Conservation (phyloP, 192 early-diverging fungal species). For the Coemansia sp. region DNA sequence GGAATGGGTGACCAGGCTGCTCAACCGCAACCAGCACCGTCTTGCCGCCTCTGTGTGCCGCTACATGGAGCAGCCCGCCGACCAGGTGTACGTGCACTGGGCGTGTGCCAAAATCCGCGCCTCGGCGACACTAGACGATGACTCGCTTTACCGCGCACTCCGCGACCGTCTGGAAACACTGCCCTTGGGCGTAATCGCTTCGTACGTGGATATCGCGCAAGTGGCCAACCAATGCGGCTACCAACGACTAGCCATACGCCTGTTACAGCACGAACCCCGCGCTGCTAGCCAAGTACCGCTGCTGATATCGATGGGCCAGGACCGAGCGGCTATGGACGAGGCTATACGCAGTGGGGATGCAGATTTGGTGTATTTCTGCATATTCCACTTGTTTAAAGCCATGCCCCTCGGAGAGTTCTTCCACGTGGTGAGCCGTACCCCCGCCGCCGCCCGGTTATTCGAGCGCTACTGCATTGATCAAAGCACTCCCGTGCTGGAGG, state of each 20-base stretch:
- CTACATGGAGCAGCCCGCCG: constrained; percentile 72
- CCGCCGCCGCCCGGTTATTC: constrained; percentile 77
- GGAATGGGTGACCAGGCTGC: constrained; percentile 73
- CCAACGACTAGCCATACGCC: constrained; percentile 68
- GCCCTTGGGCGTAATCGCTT: constrained; percentile 51
- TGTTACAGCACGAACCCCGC: constrained; percentile 91
- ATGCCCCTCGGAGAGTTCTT: constrained; percentile 86
- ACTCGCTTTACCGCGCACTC: constrained; percentile 73
- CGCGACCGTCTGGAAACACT: constrained; percentile 71
- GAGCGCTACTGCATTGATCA: constrained; percentile 79
- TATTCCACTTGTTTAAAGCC: constrained; percentile 86
- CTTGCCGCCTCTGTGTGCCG: constrained; percentile 82
- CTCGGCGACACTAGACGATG: constrained; percentile 74
- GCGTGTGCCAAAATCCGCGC: constrained; percentile 91
- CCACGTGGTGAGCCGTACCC: constrained; percentile 72
- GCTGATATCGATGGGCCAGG: constrained; percentile 88
- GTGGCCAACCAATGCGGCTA: constrained; percentile 82
- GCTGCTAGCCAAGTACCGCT: constrained; percentile 93
- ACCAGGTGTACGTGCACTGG: constrained; percentile 90
- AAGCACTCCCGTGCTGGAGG: constrained; percentile 70
- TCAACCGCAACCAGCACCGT: constrained; percentile 78
- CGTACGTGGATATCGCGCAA: constrained; percentile 89
- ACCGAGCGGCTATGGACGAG: constrained; percentile 79
- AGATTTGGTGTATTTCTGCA: constrained; percentile 91
- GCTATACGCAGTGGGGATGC: constrained; percentile 94